Base-by-base conservation (phyloP, 805 yeast species). In the Metschnikowia borealis region DNA sequence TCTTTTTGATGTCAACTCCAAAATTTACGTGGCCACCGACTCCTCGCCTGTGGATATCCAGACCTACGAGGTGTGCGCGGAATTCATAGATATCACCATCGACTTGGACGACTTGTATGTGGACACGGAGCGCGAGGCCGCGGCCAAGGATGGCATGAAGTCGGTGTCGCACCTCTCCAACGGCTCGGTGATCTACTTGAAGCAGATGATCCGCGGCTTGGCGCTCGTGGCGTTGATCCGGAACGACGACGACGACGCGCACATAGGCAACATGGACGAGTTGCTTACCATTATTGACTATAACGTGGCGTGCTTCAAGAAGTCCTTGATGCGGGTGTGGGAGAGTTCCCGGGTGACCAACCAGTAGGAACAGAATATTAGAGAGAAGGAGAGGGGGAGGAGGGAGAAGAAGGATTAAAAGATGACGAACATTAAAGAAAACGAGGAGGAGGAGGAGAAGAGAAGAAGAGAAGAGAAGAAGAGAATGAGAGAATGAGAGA, bases 1-100 rank as follows among this genome's bases (percentile, higher is more conserved):
- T 61, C 66, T 94, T 50, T 92, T 94, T 61, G 99, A 94, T 64
- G 82, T 92, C 23, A 87, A 88, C 62, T 87, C 96, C 15, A 94
- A 94, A 65, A 88, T 94, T 18, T 94, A 92, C 64, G 90, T 92
- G 44, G 97, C 97, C 5, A 92, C 98, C 0, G 99, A 94, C 66
- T 87, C 96, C 0, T 84, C 91, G 1, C 97, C 98, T 0, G 96
- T 92, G 37, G 98, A 92, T 68, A 86, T 89, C 38, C 96, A 90
- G 62, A 88, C 95, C 0, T 94, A 94, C 65, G 97, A 94, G 65
- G 96, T 92, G 1, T 94, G 98, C 67, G 95, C 97, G 0, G 98
- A 94, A 62, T 94, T 94, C 62, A 92, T 94, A 42, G 98, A 94
- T 66, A 94, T 92, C 14, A 85, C 96, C 3, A 85, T 90, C 23